These are phyloP conservation scores for Colletotrichum endophyticum DNA, from an alignment of 2,329 filamentous ascomycete species.

Conservation along the genomic window DNA sequence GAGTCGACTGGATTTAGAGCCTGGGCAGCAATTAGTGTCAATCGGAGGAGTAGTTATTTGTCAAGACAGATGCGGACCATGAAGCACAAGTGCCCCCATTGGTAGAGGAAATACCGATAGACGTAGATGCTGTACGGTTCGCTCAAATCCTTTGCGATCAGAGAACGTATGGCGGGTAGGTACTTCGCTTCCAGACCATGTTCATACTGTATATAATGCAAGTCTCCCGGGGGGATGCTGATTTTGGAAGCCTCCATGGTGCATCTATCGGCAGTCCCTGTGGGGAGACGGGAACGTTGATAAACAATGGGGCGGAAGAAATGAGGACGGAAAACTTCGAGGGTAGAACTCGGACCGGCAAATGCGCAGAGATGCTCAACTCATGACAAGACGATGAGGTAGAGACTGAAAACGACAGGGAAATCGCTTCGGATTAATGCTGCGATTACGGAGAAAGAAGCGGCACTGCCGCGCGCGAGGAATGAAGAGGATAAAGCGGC, in stretches of 20 bases:
- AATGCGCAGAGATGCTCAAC: background rate
- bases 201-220: conserved; percentile 67
- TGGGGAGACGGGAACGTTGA: background rate
- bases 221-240: conserved; percentile 46
- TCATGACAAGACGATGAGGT: conserved; percentile 3
- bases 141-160: conserved; percentile 95
- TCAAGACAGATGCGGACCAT: conserved; percentile 64
- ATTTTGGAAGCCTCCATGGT: conserved; percentile 39
- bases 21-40: conserved; percentile 37
- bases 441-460: background rate
- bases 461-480: background rate
- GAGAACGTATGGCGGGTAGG: conserved; percentile 83
- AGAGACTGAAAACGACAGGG: background rate
- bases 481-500: background rate
- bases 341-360: conserved; percentile 1
- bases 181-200: conserved; percentile 67
- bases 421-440: background rate
- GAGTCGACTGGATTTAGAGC: conserved; percentile 64
- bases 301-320: background rate
- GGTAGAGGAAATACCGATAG: conserved; percentile 96
- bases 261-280: background rate
- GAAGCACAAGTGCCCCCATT: conserved; percentile 98
- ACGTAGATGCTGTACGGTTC: conserved; percentile 99
- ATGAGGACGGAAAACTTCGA: background rate
- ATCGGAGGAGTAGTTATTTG: background rate